Evolutionary conservation across 2,329 filamentous ascomycete species (phyloP), one percentile per base, ranked within the genome.

Genomic region (Purpureocillium takamizusanense): DNA sequence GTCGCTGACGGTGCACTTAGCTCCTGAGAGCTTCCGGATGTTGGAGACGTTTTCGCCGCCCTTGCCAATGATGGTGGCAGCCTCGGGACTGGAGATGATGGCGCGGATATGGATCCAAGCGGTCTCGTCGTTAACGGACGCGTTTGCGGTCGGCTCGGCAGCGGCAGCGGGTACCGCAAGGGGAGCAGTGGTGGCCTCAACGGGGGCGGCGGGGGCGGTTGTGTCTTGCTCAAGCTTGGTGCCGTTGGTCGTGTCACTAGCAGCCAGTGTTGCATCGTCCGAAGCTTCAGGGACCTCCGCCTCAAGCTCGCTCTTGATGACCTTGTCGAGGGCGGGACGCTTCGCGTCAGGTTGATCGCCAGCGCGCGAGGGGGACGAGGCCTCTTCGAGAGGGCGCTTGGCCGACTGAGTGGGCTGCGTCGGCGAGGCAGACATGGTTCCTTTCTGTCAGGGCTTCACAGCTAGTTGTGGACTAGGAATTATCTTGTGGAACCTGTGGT

Each of bases 1-100:
- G 65, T 98, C 92, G 67, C 89, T 95, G 51, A 98, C 92, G 35
- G 92, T 98, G 70, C 92, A 98, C 68, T 97, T 97, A 49, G 92
- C 92, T 53, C 88, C 89, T 37, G 92, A 95, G 66, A 95, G 74
- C 60, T 86, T 87, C 50, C 92, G 81, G 57, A 98, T 97, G 66
- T 94, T 87, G 50, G 89, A 94, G 35, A 98, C 92, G 57, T 98
- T 98, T 71, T 98, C 92, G 59, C 92, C 92, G 46, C 89, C 90
- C 68, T 98, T 98, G 57, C 92, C 92, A 63, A 98, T 98, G 49
- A 95, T 87, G 35, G 92, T 98, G 30, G 92, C 92, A 50, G 92
- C 92, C 65, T 98, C 92, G 33, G 88, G 87, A 63, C 90, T 98
- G 37, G 90, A 94, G 53, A 98, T 98, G 53, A 95, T 89, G 40